Evolutionary conservation across 129 eudicot genomes (phyloP), one percentile per base, ranked within the genome.

Genomic region (Flaveria sonorensis): DNA sequence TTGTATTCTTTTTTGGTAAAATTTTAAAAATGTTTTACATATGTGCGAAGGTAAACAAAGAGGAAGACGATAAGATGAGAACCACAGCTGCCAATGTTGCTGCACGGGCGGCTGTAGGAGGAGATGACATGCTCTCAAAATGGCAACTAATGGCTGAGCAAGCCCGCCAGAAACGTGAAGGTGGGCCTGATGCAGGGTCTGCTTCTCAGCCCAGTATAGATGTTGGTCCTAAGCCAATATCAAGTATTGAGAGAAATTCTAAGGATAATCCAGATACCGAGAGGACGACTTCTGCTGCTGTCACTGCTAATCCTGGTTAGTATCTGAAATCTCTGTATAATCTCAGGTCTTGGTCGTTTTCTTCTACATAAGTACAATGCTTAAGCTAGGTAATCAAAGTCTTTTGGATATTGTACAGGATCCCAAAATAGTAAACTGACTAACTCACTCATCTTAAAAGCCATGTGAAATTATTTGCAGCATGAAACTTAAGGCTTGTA

Each of bases 71-170:
- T 52, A 93, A 86, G 82, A 89, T 87, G 96, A 81, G 89, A 28
- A 78, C 97, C 7, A 89, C 97, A 26, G 98, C 96, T 55, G 97
- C 98, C 45, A 93, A 93, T 84, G 96, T 93, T 68, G 98, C 98
- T 56, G 98, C 96, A 20, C 84, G 96, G 77, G 98, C 97, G 45
- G 98, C 96, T 48, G 86, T 92, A 51, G 98, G 98, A 72, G 98
- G 92, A 52, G 92, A 90, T 79, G 96, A 93, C 82, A 83, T 89
- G 91, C 73, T 86, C 32, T 91, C 96, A 19, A 89, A 90, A 71
- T 91, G 98, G 98, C 93, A 87, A 84, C 86, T 87, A 63, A 93
- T 93, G 97, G 88, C 87, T 42, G 95, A 89, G 75, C 86, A 81
- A 81, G 96, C 91, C 10, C 82, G 87, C 40, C 93, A 89, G 77